phyloP scores from a whole-genome alignment of 305 asterid species.

The Ruellia speciosa region DNA sequence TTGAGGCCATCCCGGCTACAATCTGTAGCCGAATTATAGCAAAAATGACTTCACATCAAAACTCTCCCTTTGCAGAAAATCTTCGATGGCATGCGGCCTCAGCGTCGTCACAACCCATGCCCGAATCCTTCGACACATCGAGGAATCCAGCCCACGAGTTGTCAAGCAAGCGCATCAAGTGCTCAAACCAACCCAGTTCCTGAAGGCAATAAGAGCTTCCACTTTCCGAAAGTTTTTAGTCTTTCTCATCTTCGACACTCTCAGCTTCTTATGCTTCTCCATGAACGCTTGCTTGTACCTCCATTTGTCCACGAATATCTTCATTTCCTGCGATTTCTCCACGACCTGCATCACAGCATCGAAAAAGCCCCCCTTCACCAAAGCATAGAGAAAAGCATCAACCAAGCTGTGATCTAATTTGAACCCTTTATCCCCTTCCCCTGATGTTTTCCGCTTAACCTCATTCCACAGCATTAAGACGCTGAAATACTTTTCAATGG shows the following conservation, averaged over 20 bases:
- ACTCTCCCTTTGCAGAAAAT: no score
- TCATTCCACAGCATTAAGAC: constrained; percentile 87
- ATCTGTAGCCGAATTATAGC: no score
- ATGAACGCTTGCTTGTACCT: constrained; percentile 94
- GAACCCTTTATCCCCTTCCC: constrained; percentile 42
- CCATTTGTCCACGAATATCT: constrained; percentile 83
- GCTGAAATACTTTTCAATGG: constrained; percentile 55
- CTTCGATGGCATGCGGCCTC: no score
- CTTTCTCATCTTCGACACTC: constrained; percentile 59
- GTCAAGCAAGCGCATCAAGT: constrained; percentile 26
- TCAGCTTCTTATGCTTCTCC: constrained; percentile 93
- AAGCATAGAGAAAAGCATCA: constrained; percentile 74
- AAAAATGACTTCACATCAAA: no score
- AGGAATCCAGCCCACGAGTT: not conserved
- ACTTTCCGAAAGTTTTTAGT: constrained; percentile 46
- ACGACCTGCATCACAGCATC: constrained; percentile 94
- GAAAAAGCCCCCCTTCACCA: constrained; percentile 91
- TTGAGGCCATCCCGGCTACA: no score
- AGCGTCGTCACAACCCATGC: no score
- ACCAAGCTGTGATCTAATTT: constrained; percentile 47
- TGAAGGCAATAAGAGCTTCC: constrained; percentile 84
- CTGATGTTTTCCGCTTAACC: constrained; percentile 54
- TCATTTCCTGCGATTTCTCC: constrained; percentile 64
- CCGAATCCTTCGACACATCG: no score
- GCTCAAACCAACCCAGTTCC: constrained; percentile 90